Evolutionary conservation across 2,329 filamentous ascomycete species (phyloP), one percentile per base, ranked within the genome.

Genomic region (Penicillium nordicum): DNA sequence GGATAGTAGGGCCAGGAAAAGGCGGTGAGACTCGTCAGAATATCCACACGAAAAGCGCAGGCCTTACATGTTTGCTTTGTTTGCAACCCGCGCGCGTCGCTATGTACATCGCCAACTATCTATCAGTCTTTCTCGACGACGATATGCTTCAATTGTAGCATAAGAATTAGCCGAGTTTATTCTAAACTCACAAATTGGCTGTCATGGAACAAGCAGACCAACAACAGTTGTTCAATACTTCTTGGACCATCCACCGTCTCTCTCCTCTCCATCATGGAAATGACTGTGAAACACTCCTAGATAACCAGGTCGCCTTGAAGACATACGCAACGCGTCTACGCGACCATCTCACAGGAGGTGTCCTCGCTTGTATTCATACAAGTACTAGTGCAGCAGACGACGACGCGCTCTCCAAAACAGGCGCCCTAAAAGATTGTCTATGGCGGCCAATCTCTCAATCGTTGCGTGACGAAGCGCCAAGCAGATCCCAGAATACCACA

Each of bases 191-290:
- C 14, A 27, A 4, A 5, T 18, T 23, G 12, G 6, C 9, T 43
- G 34, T 12, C 12, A 74, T 74, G 71, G 63, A 63, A 23, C 54
- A 63, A 49, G 57, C 61, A 56, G 65, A 51, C 16, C 53, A 54
- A 27, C 56, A 77, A 53, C 77, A 79, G 11, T 72, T 83, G 38
- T 80, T 81, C 63, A 78, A 79, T 63, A 77, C 76, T n/a, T 82
- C 80, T 29, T 83, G 80, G 76, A 78, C 72, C n/a, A 69, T 80
- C 49, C 79, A 82, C 65, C 79, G 80, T 60, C 68, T 82, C 9
- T 82, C 81, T 4, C 80, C 80, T n/a, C 75, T 84, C 38, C 77
- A 82, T 65, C 77, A 81, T 63, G 74, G 71, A 55, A 72, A 73
- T 41, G 70, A 76, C 14, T 70, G 65, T 48, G 61, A 66, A 42